Evolutionary conservation across 2,329 filamentous ascomycete species (phyloP).

Genomic region (Coleophoma crateriformis): DNA sequence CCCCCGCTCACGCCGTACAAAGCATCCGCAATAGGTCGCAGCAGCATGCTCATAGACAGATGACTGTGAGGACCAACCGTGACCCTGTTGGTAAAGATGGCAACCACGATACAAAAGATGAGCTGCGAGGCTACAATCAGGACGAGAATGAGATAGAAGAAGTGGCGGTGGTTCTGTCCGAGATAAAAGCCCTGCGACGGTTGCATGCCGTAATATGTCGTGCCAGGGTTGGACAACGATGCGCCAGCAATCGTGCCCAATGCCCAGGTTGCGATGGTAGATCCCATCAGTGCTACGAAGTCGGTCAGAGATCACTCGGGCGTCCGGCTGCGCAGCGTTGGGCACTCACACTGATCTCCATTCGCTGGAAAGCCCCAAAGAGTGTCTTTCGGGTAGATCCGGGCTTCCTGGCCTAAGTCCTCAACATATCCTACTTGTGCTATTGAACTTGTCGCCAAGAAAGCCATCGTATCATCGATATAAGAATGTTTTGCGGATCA

Average conservation of each 20-base stretch:
- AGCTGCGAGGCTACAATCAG: constrained; percentile 17
- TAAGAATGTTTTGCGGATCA: constrained; percentile 16
- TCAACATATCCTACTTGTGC: constrained; percentile 33
- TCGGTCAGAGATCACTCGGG: not conserved
- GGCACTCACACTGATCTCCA: constrained; percentile 18
- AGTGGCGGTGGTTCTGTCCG: constrained; percentile 36
- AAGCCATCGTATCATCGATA: constrained; percentile 28
- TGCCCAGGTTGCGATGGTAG: constrained; percentile 29
- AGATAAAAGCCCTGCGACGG: constrained; percentile 14
- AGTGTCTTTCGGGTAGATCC: constrained; percentile 37
- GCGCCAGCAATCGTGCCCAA: constrained; percentile 24
- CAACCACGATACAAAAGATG: constrained; percentile 17
- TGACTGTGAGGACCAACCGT: constrained; percentile 18
- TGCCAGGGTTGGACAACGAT: constrained; percentile 12
- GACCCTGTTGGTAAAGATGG: constrained; percentile 19
- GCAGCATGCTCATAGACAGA: constrained; percentile 18
- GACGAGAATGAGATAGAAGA: constrained; percentile 33
- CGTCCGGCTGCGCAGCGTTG: not conserved
- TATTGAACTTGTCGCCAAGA: constrained; percentile 30
- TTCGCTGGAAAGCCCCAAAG: constrained; percentile 28
- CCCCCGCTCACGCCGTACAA: constrained; percentile 17
- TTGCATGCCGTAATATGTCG: constrained; percentile 4
- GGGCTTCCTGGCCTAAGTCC: constrained; percentile 21
- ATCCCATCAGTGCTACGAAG: constrained; percentile 26
- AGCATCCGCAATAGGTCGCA: constrained; percentile 22